Evolutionary conservation across 257 asterid species (phyloP).

Genomic region (Dorcoceras hygrometricum): DNA sequence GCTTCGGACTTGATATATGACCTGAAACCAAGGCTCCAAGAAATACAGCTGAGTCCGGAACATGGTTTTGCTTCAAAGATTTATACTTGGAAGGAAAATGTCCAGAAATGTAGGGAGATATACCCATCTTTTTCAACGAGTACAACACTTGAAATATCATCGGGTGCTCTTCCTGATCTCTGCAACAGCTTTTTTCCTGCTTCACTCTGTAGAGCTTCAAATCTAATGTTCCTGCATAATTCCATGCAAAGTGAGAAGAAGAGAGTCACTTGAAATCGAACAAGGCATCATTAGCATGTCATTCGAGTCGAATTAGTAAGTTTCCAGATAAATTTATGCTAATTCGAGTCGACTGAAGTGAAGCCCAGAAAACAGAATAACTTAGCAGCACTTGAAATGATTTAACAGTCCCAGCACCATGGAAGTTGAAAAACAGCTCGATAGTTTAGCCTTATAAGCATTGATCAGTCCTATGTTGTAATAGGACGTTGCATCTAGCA

Average conservation of each 20-base stretch:
- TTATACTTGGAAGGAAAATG: background rate
- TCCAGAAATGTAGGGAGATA: conserved; percentile 12
- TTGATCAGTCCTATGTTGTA: too few species aligned
- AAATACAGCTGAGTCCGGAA: conserved; percentile 3
- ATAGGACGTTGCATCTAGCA: too few species aligned
- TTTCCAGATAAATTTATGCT: background rate
- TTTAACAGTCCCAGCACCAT: too few species aligned
- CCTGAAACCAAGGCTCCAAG: conserved; percentile 40
- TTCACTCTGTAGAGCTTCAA: conserved; percentile 90
- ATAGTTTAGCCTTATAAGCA: too few species aligned
- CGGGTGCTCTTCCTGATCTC: conserved; percentile 92
- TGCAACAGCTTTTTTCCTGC: conserved; percentile 76
- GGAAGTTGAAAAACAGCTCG: too few species aligned
- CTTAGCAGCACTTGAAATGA: too few species aligned
- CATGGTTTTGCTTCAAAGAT: background rate
- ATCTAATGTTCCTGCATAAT: conserved; percentile 64
- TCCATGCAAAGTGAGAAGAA: conserved; percentile 17
- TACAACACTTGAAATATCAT: conserved; percentile 95
- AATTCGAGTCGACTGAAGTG: background rate
- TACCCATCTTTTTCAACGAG: conserved; percentile 85
- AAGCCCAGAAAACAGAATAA: too few species aligned
- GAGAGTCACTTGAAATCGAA: background rate
- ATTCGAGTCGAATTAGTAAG: too few species aligned
- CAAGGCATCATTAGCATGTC: too few species aligned
- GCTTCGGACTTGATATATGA: conserved; percentile 87